Base-by-base conservation (phyloP, 768 basidiomycete genomes). In the Tremella yokohamensis region DNA sequence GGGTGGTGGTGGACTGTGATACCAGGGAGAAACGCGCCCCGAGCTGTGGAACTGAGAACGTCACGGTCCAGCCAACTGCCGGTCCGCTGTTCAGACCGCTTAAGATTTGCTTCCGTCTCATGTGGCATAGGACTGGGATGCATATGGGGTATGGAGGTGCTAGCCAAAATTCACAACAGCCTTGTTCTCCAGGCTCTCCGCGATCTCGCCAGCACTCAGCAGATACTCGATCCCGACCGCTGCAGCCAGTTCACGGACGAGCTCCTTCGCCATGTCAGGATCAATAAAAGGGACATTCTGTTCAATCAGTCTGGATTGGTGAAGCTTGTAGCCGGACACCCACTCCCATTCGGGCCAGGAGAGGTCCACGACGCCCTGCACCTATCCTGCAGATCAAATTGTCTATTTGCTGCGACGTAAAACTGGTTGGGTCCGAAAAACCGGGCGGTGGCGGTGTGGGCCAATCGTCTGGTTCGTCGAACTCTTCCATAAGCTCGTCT, bases 401-500 rank as follows among this genome's bases (percentile, higher is more conserved):
- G 13, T 61, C 59, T 0, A 76, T 20, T 12, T 59, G 20, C 1
- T 42, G 38, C 26, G 69, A 57, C 0, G 70, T 38, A n/a, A 78
- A 57, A 0, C 26, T 20, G 0, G 51, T 16, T 0, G 75, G 73
- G 38, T 76, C 68, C 16, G 62, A 53, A 56, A 74, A 77, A 0
- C 76, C 73, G 8, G 75, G 77, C 19, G 78, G 77, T 0, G 78
- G 66, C 1, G 73, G 69, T 0, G 48, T 52, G 1, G 78, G 78
- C 59, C 68, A 74, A 1, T 24, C 56, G 1, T 45, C 44, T 8
- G 62, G 57, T 24, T 48, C 53, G 15, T 62, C 62, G 7, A 37
- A 24, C 15, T 56, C 61, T 6, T 62, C 57, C 38, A 52, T 49
- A 22, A 67, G 68, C 4, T 62, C 60, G 3, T 68, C 65, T 1